Evolutionary conservation across 352 stramenopile species (phyloP).

Genomic region (Pythium dissimile): DNA sequence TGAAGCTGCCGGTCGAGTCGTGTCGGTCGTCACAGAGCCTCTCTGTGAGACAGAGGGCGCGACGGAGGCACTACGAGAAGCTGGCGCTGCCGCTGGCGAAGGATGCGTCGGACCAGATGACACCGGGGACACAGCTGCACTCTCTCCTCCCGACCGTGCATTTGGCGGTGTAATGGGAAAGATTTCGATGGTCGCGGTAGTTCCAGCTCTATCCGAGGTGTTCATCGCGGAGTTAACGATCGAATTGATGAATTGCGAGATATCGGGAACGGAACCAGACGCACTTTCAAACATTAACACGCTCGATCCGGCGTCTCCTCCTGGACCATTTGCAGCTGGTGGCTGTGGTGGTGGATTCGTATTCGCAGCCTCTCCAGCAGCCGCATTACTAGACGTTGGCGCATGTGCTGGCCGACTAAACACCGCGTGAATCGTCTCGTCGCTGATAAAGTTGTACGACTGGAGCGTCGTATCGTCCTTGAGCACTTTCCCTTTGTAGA

Average conservation of each 20-base stretch:
- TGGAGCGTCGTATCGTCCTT: conserved; percentile 21
- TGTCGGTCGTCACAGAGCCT: background rate
- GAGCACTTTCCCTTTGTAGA: conserved; percentile 27
- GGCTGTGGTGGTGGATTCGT: background rate
- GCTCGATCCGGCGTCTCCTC: background rate
- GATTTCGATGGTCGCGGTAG: background rate
- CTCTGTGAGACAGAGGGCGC: background rate
- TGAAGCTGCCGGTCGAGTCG: background rate
- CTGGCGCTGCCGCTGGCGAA: background rate
- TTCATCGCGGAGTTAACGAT: conserved; percentile 8
- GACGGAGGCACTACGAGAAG: background rate
- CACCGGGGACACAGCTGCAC: background rate
- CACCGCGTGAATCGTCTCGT: conserved; percentile 22
- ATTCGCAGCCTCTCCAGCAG: background rate
- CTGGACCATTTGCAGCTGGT: background rate
- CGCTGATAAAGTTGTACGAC: conserved; percentile 18
- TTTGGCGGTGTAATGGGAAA: background rate
- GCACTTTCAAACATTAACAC: background rate
- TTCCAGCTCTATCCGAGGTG: background rate
- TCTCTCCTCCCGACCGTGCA: background rate
- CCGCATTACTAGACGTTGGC: background rate
- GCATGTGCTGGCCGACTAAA: conserved; percentile 8
- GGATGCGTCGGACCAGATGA: no score
- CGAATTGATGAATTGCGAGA: conserved; percentile 9
- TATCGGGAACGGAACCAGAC: background rate